A percentile compares a stretch with the other conserved stretches of the same genome.
Evolutionary conservation across 1,139 yeast species (phyloP).

Genomic region (Kodamaea sp.): DNA sequence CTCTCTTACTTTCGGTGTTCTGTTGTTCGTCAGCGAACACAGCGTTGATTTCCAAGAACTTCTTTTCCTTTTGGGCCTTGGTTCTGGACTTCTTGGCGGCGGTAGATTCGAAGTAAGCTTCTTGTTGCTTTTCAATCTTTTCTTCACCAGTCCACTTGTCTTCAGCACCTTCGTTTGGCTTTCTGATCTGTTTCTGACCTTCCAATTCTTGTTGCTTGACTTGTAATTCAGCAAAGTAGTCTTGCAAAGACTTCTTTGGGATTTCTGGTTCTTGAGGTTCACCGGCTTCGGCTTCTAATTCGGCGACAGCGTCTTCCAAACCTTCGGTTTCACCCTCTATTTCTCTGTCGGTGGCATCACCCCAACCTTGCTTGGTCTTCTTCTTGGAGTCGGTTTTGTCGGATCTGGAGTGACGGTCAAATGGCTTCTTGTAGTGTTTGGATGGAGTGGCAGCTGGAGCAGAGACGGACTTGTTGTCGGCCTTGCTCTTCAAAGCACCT

Average conservation of each 20-base stretch:
- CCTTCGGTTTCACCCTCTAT: conserved; percentile 65
- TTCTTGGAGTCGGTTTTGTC: conserved; percentile 83
- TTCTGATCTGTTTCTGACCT: conserved; percentile 44
- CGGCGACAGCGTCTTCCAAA: conserved; percentile 59
- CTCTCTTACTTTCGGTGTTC: conserved; percentile 23
- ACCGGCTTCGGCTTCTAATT: conserved; percentile 40
- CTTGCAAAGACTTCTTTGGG: conserved; percentile 65
- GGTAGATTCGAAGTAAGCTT: conserved; percentile 56
- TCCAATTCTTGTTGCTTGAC: conserved; percentile 49
- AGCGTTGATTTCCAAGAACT: conserved; percentile 65
- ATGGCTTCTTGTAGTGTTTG: conserved; percentile 63
- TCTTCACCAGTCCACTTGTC: conserved; percentile 64
- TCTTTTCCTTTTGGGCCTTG: conserved; percentile 71
- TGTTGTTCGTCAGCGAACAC: conserved; percentile 57
- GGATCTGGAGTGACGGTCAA: conserved; percentile 83
- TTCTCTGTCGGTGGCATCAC: conserved; percentile 72
- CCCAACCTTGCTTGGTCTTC: conserved; percentile 79
- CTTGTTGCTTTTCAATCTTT: conserved; percentile 57
- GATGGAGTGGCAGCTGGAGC: conserved; percentile 56
- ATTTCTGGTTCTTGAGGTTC: conserved; percentile 38
- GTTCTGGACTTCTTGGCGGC: conserved; percentile 59
- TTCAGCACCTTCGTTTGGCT: conserved; percentile 63
- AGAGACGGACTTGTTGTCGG: conserved; percentile 69
- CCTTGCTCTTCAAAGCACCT: conserved; percentile 79
- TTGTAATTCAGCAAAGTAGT: conserved; percentile 68